Base-by-base conservation (phyloP, 371 early-diverging fungal species). In the Mucor circinelloides region DNA sequence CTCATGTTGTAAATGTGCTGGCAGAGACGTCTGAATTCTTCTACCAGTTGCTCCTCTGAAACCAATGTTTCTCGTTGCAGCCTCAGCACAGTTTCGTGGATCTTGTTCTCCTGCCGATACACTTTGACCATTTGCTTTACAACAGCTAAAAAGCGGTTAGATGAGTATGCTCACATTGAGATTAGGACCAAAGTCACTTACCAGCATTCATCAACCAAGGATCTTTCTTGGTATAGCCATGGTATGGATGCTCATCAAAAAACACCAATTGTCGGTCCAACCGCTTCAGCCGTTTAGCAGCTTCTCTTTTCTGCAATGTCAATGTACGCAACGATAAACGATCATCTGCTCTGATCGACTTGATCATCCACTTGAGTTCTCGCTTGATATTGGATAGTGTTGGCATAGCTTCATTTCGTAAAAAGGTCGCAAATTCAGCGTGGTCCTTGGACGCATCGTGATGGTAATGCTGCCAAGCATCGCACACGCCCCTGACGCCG, bases 161-260 rank as follows among this genome's bases (percentile, higher is more conserved):
- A 38, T 15, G 21, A 15, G 5, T 38, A 42, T 15, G 3, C 15
- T 15, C 15, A 42, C 15, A 38, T 58, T 7, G 0, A 58, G 2
- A 40, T 58, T 13, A 23, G 8, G 23, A 10, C n/a, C n/a, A 23
- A 52, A 13, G 54, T n/a, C 7, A 21, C 25, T 66, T 73, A 77
- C 79, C 73, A 56, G 82, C 73, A 68, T 81, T 81, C 38, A 79
- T 57, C 27, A 81, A 31, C 82, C 82, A 81, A 5, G 82, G 82
- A 58, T 81, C 82, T 44, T 66, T 48, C 28, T 75, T 77, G 0
- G 23, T 72, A 31, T 70, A 52, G 0, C 74, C 79, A 58, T 72
- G 73, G 38, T 78, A 69, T 0, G 81, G 76, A 58, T 81, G 73
- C 7, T 79, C 70, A 40, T 81, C 77, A 56, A 81, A 81, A 50